A percentile compares a stretch with the other conserved stretches of the same genome.
These are phyloP conservation scores for Candida albicans DNA, from an alignment of 1,139 yeast species.

Conservation along the genomic window DNA sequence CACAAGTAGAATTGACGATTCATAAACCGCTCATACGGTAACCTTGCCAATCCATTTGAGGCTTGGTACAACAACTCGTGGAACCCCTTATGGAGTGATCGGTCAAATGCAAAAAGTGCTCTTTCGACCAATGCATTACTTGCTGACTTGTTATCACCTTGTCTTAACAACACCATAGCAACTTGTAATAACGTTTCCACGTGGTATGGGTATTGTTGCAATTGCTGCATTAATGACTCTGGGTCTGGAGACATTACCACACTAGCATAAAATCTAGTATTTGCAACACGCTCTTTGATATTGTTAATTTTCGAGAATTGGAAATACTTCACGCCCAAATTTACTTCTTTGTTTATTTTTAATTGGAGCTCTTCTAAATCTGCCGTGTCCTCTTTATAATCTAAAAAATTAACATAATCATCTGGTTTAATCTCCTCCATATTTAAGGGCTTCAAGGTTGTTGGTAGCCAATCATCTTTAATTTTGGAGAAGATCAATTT, in stretches of 20 bases:
- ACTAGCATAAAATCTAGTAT: conserved; percentile 63
- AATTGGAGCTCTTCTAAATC: conserved; percentile 25
- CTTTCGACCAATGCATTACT: conserved; percentile 74
- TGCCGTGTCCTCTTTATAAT: conserved; percentile 44
- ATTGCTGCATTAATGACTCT: conserved; percentile 57
- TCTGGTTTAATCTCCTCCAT: conserved; percentile 55
- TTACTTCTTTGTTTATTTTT: conserved; percentile 46
- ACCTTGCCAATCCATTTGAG: conserved; percentile 58
- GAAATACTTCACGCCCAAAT: conserved; percentile 56
- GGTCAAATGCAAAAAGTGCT: conserved; percentile 76
- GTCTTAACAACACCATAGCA: conserved; percentile 71
- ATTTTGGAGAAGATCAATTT: conserved; percentile 69
- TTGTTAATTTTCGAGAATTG: conserved; percentile 45
- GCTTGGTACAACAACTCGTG: conserved; percentile 51
- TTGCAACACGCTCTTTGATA: conserved; percentile 46
- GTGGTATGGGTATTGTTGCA: conserved; percentile 69
- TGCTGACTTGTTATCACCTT: conserved; percentile 68
- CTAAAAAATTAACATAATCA: conserved; percentile 40
- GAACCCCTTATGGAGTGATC: conserved; percentile 44
- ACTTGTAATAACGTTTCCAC: conserved; percentile 78
- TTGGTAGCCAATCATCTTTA: conserved; percentile 81
- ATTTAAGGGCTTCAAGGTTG: conserved; percentile 57
- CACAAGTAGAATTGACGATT: conserved; percentile 79
- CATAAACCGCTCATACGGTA: conserved; percentile 74
- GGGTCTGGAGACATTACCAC: conserved; percentile 74